Evolutionary conservation across 2,329 filamentous ascomycete genomes (phyloP), one percentile per base, ranked within the genome.

Genomic region (Ascochyta lentis): DNA sequence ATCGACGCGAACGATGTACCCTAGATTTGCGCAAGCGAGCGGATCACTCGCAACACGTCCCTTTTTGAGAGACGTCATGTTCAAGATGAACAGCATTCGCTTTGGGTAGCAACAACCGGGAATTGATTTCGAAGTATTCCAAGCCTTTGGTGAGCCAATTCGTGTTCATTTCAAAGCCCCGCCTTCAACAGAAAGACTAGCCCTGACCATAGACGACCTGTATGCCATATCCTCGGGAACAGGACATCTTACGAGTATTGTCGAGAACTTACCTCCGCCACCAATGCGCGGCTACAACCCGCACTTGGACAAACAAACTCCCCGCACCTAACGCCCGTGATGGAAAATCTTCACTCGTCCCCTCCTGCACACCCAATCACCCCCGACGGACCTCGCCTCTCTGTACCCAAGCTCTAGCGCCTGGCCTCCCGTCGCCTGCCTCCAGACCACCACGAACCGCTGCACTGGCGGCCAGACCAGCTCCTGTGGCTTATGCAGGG

Each of bases 11-110:
- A 12, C 15, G 29, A 31, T 27, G n/a, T 19, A 29, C 47, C 53
- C 47, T 56, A 42, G 37, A 19, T 56, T 42, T 50, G 24, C 37
- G 24, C 26, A 31, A 37, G 37, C 19, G 33, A 24, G 50, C 46
- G 15, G 31, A 46, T 46, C 42, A 41, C 8, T 46, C n/a, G 26
- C 31, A 43, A 26, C 7, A 42, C 9, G 42, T 48, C 3, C 22
- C 24, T 41, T 37, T 47, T 47, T 26, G 5, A 37, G n/a, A 33
- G 38, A 51, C 37, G 47, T 51, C 53, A 51, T 51, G 24, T 56
- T 50, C 26, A n/a, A 51, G 47, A 26, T 35, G 10, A 7, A 24
- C 10, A 31, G 40, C 22, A 10, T 6, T 43, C 27, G 27, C 10
- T 16, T 23, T 15, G 16, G 23, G 5, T 8, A 15, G 27, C 15